Evolutionary conservation across 768 basidiomycete genomes (phyloP), one percentile per base, ranked within the genome.

Genomic region (Astraeus odoratus): DNA sequence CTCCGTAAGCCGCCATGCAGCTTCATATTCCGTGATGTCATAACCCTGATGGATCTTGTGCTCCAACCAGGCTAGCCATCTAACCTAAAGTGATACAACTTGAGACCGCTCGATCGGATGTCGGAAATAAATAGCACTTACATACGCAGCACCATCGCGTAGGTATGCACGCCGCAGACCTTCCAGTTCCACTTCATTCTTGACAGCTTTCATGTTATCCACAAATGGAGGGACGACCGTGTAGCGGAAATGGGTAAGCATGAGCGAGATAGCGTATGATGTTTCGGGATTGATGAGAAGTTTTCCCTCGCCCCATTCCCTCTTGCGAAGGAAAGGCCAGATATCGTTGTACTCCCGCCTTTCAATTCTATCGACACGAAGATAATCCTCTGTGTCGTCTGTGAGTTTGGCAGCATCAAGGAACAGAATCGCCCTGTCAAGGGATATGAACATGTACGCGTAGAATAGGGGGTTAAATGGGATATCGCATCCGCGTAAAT

Each of bases 401-500:
- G 73, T 70, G 15, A 87, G 66, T 57, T 95, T 88, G 43, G 62
- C 63, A 31, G 66, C 53, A 51, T 94, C 90, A 30, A 93, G 68
- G 69, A 95, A 95, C 8, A 95, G 65, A n/a, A 81, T 69, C 5
- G 77, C 71, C n/a, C 60, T 62, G 10, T 81, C 70, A 8, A 77
- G 59, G 3, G 81, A 75, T 31, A 97, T 72, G 55, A 83, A 87
- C 16, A 94, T 66, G 58, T 95, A 98, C 0, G 86, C 77, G 42
- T 86, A 86, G 69, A 96, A 95, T 8, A 98, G 76, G 0, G 95
- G 95, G 59, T 90, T 93, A 71, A 81, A 89, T 0, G 90, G 89
- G 38, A 97, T 83, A 56, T 97, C 94, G 3, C 78, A 75, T 27
- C 93, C 94, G 39, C 95, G 84, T 43, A 94, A 68, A 58, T 98